Evolutionary conservation across 805 yeast genomes (phyloP).

Genomic region (Monosporozyma aerobia): DNA sequence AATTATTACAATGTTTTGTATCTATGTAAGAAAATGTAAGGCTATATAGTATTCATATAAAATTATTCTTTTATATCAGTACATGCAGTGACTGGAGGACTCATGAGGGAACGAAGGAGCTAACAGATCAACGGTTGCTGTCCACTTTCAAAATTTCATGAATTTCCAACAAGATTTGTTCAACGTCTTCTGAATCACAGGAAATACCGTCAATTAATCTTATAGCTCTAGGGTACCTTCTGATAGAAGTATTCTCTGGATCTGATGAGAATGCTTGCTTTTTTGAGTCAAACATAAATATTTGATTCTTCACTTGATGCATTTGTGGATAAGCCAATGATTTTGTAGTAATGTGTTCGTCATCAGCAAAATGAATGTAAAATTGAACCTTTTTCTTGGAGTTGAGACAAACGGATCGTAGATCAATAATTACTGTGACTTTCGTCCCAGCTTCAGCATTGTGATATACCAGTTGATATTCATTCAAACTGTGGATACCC

Average conservation of each 20-base stretch:
- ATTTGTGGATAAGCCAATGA: conserved; percentile 22
- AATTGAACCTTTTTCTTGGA: conserved; percentile 19
- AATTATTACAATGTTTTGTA: neutral
- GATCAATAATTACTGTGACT: conserved; percentile 21
- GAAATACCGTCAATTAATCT: conserved; percentile 24
- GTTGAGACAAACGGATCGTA: conserved; percentile 23
- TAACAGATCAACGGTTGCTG: conserved; percentile 1
- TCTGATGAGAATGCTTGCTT: neutral
- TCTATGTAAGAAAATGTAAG: neutral
- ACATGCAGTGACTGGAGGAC: neutral
- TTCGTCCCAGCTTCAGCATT: conserved; percentile 21
- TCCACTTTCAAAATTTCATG: conserved; percentile 14
- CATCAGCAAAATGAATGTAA: conserved; percentile 25
- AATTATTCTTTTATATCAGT: neutral
- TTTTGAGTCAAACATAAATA: conserved; percentile 18
- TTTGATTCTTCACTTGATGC: conserved; percentile 24
- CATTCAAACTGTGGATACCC: conserved; percentile 24
- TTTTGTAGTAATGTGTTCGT: conserved; percentile 23
- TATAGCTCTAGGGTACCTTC: conserved; percentile 13
- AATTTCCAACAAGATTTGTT: conserved; percentile 19
- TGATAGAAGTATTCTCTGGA: neutral
- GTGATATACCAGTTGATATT: conserved; percentile 24
- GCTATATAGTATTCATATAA: neutral
- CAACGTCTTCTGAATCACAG: conserved; percentile 25
- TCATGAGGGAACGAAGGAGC: neutral